Evolutionary conservation across 371 early-diverging fungal species (phyloP).

Genomic region (Mortierella sp.): DNA sequence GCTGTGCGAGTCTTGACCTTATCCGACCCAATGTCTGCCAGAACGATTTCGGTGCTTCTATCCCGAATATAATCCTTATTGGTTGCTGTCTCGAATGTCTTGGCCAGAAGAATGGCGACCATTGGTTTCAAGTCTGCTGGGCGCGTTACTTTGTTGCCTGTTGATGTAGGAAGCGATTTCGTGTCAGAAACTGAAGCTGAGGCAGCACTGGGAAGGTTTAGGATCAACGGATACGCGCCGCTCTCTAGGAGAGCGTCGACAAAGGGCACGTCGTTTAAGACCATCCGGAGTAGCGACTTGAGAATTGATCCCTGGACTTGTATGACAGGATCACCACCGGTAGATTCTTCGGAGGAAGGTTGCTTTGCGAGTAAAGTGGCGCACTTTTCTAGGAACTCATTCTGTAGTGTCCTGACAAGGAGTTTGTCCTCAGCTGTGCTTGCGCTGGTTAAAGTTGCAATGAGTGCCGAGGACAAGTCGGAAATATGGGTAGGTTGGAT

Average conservation of each 20-base stretch:
- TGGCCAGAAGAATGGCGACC: constrained; percentile 43
- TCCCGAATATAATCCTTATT: constrained; percentile 45
- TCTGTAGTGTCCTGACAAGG: constrained; percentile 21
- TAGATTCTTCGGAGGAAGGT: neutral
- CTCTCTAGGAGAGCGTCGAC: constrained; percentile 33
- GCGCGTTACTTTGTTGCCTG: constrained; percentile 13
- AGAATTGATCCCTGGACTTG: constrained; percentile 29
- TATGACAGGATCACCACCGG: constrained; percentile 1
- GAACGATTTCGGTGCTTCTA: constrained; percentile 37
- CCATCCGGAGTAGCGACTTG: constrained; percentile 46
- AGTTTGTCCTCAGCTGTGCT: constrained; percentile 17
- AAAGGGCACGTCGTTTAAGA: constrained; percentile 43
- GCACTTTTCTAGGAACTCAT: constrained; percentile 23
- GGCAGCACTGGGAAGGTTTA: constrained; percentile 20
- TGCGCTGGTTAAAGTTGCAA: constrained; percentile 24
- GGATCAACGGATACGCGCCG: constrained; percentile 26
- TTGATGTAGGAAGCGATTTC: constrained; percentile 11
- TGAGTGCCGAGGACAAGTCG: constrained; percentile 34
- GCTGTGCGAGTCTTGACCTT: constrained; percentile 41
- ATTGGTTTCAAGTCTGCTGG: constrained; percentile 38
- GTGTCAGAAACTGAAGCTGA: neutral
- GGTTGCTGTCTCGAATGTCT: constrained; percentile 41
- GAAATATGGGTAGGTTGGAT: constrained; percentile 23
- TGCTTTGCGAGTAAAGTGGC: constrained; percentile 16
- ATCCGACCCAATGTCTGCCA: constrained; percentile 49